A percentile compares a stretch with the other conserved stretches of the same genome.
phyloP scores from a whole-genome alignment of 345 rosid species.

The Citrus mangshanensis region DNA sequence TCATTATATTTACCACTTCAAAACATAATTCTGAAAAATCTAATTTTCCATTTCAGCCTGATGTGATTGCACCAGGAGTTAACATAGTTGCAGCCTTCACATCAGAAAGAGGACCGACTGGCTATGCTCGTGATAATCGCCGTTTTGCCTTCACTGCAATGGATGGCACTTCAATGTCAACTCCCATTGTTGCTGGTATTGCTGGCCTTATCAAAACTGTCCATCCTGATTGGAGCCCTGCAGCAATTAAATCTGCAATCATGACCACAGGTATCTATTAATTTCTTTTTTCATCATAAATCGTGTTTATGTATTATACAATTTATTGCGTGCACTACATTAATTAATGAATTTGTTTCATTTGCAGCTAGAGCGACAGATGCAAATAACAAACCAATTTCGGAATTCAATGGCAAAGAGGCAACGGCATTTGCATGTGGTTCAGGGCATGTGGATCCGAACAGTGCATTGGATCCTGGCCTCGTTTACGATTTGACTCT shows the following conservation, averaged over 20 bases:
- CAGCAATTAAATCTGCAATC: conserved; percentile 48
- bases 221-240: conserved; percentile 51
- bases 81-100: conserved; percentile 42
- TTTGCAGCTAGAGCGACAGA: neutral
- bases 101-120: conserved; percentile 23
- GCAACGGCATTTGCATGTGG: neutral
- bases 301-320: too few relatives aligned
- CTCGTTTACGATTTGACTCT: neutral
- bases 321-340: too few relatives aligned
- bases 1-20: too few relatives aligned
- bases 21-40: neutral
- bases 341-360: neutral
- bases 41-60: conserved; percentile 36
- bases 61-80: conserved; percentile 60
- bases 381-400: neutral
- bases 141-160: conserved; percentile 15
- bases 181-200: conserved; percentile 53
- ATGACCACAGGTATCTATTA: conserved; percentile 44
- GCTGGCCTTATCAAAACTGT: conserved; percentile 48
- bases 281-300: too few relatives aligned
- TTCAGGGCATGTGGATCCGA: neutral
- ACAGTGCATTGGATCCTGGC: neutral
- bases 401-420: neutral
- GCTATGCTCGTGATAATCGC: conserved; percentile 26
- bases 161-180: conserved; percentile 62